Evolutionary conservation across 208 protist species (phyloP).

Genomic region (Borovskyia barvae): DNA sequence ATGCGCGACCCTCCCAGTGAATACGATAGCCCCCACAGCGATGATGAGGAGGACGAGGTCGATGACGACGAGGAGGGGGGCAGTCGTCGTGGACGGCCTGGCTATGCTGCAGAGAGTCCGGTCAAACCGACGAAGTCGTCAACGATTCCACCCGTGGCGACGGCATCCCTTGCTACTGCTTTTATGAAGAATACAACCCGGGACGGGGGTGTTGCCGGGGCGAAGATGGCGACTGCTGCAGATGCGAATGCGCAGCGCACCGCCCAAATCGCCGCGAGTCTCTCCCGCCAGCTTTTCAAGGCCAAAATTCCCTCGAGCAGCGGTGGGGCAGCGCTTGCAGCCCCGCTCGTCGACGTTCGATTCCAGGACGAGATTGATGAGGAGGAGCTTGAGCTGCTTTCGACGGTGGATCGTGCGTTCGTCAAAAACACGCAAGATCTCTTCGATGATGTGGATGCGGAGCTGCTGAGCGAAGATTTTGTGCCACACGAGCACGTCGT

Average conservation of each 20-base stretch:
- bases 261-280: conserved; percentile 15
- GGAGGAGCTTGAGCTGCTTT: conserved; percentile 36
- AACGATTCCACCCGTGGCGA: background rate
- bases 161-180: background rate
- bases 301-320: conserved; percentile 10
- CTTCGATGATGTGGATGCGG: conserved; percentile 68
- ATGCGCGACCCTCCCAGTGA: background rate
- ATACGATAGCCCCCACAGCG: conserved; percentile 14
- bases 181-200: background rate
- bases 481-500: conserved; percentile 81
- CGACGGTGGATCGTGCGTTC: conserved; percentile 54
- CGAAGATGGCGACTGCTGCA: conserved; percentile 1
- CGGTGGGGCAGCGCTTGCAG: background rate
- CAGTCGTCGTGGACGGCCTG: background rate
- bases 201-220: background rate
- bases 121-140: background rate
- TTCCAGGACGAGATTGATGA: conserved; percentile 43
- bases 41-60: conserved; percentile 26
- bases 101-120: too few species aligned
- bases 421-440: conserved; percentile 57
- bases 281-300: conserved; percentile 54
- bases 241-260: conserved; percentile 4
- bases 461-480: conserved; percentile 59
- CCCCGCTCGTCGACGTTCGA: background rate
- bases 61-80: conserved; percentile 27